A percentile compares a stretch with the other conserved stretches of the same genome.
Conservation (phyloP, 2,329 filamentous ascomycete species). For the Ceratocystis colombiana region DNA sequence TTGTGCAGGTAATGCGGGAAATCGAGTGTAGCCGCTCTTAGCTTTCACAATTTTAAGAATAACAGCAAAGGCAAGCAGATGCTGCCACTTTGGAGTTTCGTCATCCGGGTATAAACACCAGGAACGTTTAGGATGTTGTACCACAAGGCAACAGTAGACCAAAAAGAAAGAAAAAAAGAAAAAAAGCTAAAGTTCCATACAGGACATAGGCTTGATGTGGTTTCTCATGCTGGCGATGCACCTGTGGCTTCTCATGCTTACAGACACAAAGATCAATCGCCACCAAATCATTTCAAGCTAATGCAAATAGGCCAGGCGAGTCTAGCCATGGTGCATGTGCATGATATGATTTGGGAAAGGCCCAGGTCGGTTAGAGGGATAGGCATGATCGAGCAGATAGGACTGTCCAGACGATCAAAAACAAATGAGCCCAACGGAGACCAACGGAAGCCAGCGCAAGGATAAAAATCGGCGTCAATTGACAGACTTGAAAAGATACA, state of each 20-base stretch:
- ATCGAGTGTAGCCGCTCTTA: background rate
- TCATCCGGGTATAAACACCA: background rate
- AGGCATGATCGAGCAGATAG: too few relatives aligned
- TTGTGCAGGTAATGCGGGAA: background rate
- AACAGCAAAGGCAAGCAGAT: background rate
- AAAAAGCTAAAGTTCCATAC: background rate
- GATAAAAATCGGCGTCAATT: conserved; percentile 2
- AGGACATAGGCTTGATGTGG: background rate
- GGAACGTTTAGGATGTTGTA: background rate
- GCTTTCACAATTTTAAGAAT: background rate
- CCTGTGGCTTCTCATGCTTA: too few relatives aligned
- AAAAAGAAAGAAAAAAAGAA: background rate
- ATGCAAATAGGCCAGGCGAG: background rate
- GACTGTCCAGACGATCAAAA: too few relatives aligned
- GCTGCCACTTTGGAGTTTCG: background rate
- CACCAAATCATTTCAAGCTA: background rate
- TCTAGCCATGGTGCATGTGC: background rate
- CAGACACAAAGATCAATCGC: background rate
- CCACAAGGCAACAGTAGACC: background rate
- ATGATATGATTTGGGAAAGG: background rate
- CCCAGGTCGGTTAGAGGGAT: background rate
- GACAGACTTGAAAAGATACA: background rate
- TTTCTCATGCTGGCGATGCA: background rate
- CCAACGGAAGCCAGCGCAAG: too few relatives aligned
- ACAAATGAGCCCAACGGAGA: too few relatives aligned